phyloP scores from a whole-genome alignment of 768 basidiomycete genomes.

The Lactarius hatsudake region DNA sequence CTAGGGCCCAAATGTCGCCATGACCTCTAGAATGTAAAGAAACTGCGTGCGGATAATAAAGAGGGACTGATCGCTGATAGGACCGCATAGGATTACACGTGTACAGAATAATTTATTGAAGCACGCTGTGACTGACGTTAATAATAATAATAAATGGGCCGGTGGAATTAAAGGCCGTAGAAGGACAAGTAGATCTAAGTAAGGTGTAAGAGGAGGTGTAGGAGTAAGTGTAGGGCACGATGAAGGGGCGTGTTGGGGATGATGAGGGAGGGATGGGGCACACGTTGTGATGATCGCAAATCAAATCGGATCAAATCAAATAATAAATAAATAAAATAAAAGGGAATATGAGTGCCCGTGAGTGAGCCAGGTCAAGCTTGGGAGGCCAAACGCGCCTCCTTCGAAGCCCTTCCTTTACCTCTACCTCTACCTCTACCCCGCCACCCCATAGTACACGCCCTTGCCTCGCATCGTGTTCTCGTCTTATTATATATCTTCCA shows the following conservation, averaged over 20 bases:
- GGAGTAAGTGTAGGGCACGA: conserved; percentile 11
- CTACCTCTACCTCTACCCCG: conserved; percentile 55
- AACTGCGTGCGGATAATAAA: conserved; percentile 11
- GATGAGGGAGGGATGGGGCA: conserved; percentile 28
- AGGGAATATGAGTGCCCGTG: no score
- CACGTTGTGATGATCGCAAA: conserved; percentile 61
- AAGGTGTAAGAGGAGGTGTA: conserved; percentile 4
- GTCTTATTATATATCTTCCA: conserved; percentile 22
- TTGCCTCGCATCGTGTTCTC: conserved; percentile 17
- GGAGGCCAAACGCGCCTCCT: background rate
- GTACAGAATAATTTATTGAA: conserved; percentile 1
- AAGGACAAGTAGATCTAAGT: background rate
- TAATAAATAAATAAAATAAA: background rate
- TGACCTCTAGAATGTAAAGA: conserved; percentile 2
- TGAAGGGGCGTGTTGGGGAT: conserved; percentile 19
- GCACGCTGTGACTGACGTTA: conserved; percentile 18
- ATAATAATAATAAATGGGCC: background rate
- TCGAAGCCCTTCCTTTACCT: conserved; percentile 36
- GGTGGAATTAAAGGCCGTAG: background rate
- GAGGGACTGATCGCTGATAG: conserved; percentile 21
- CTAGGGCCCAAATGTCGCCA: conserved; percentile 1
- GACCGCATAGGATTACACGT: conserved; percentile 16
- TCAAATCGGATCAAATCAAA: conserved; percentile 4
- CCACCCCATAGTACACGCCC: conserved; percentile 32
- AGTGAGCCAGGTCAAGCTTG: no score